Evolutionary conservation across 176 grass and related monocot genomes (phyloP).

Genomic region (Ampelocalamus luodianensis): DNA sequence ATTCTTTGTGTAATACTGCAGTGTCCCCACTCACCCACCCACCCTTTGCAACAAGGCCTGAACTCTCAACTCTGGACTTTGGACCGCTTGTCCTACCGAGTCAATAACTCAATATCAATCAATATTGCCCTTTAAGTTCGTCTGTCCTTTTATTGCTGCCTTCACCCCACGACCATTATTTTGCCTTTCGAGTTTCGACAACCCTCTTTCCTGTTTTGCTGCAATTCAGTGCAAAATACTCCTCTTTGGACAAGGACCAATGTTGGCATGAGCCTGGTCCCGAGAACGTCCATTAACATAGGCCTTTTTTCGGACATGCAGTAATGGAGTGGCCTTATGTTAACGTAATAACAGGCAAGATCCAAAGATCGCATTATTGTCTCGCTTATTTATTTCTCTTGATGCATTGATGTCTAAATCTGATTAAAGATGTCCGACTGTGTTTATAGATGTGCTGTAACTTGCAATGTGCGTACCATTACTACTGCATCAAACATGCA

Average conservation of each 20-base stretch:
- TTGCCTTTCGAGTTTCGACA: constrained; percentile 27
- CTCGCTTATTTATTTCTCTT: constrained; percentile 27
- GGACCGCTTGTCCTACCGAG: constrained; percentile 38
- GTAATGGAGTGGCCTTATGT: constrained; percentile 8
- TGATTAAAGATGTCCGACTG: background rate
- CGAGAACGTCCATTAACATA: constrained; percentile 13
- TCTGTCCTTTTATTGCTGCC: constrained; percentile 39
- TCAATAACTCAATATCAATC: constrained; percentile 34
- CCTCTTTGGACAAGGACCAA: constrained; percentile 24
- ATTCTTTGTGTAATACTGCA: constrained; percentile 22
- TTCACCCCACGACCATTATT: constrained; percentile 22
- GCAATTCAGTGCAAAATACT: constrained; percentile 32
- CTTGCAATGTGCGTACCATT: background rate
- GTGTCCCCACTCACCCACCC: constrained; percentile 31
- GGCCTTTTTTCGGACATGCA: background rate
- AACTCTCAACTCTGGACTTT: background rate
- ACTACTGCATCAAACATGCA: background rate
- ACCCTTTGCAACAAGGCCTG: constrained; percentile 30
- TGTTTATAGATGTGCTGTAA: background rate
- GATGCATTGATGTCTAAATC: constrained; percentile 29
- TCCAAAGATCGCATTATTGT: constrained; percentile 24
- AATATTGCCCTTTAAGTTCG: constrained; percentile 20
- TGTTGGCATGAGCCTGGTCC: constrained; percentile 39
- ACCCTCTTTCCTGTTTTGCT: constrained; percentile 24
- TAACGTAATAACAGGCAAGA: background rate